phyloP scores from a whole-genome alignment of 768 basidiomycete species.

The Xerocomus spinulosus region DNA sequence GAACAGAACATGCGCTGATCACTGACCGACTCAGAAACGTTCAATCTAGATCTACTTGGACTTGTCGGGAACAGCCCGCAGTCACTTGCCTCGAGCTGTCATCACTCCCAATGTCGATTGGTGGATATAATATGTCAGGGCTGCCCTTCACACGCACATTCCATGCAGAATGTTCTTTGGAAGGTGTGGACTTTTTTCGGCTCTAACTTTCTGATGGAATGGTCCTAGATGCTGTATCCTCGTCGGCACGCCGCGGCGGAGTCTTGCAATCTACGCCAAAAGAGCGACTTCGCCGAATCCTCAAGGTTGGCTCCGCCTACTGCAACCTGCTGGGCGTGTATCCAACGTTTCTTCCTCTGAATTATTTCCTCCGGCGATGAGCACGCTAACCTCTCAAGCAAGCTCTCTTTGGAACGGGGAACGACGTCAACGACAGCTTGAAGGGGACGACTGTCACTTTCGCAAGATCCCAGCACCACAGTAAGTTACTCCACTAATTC shows the following conservation, averaged over 20 bases:
- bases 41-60: not conserved
- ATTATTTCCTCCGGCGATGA: conserved; percentile 5
- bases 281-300: not conserved
- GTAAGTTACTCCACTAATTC: conserved; percentile 11
- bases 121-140: not conserved
- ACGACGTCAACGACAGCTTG: not conserved
- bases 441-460: not conserved
- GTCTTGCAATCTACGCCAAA: not conserved
- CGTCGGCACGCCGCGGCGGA: not conserved
- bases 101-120: not conserved
- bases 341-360: not conserved
- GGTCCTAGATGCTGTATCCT: not conserved
- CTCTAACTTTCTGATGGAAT: conserved; percentile 15
- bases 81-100: no score
- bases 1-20: no score
- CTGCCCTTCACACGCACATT: conserved; percentile 7
- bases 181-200: conserved; percentile 4
- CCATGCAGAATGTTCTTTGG: conserved; percentile 12
- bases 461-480: conserved; percentile 18
- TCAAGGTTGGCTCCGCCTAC: not conserved
- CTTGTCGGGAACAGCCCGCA: no score
- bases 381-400: not conserved
- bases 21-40: not conserved
- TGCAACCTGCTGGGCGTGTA: not conserved
- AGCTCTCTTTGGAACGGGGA: not conserved